Evolutionary conservation across 2,329 filamentous ascomycete genomes (phyloP), one percentile per base, ranked within the genome.

Genomic region (Mollisiaceae sp.): DNA sequence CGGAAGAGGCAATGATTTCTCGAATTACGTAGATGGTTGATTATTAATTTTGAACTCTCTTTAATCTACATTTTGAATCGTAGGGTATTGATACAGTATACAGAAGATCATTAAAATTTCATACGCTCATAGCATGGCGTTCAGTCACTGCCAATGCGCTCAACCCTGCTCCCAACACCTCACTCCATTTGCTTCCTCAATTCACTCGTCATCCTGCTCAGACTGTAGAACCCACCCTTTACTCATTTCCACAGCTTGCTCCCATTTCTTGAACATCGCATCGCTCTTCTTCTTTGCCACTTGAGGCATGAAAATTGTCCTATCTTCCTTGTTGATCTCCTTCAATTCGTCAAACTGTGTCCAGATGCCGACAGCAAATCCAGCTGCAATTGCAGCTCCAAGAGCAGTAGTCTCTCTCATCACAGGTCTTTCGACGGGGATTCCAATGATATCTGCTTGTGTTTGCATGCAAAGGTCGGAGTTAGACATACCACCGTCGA

Each of bases 391-490:
- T 52, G 91, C 92, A 36, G 92, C 91, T 38, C 91, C 92, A 3
- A 94, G 83, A 0, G 91, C 90, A 3, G 92, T 95, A 2, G 91
- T 94, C 79, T 95, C 92, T 68, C 91, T 87, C 92, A 95, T 94
- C 62, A 86, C 84, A 4, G 92, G 91, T 45, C 92, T 86, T 76
- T 91, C 86, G 68, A 94, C 89, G 52, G 91, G 89, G 70, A 94
- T 93, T 61, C 89, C 88, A 72, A 92, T 92, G 55, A 94, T 85
- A 78, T 94, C 89, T 69, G 91, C 86, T 83, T 95, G 92, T 6
- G 90, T 91, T 85, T 86, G 89, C 89, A 91, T 92, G 78, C 86
- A 89, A 60, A 91, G 82, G 71, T 89, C 85, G 8, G 87, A 90
- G 73, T 90, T 91, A 69, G 85, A 87, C 89, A 92, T 90, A 65